Conservation (phyloP, 805 yeast species). For the Pichia eremophila region DNA sequence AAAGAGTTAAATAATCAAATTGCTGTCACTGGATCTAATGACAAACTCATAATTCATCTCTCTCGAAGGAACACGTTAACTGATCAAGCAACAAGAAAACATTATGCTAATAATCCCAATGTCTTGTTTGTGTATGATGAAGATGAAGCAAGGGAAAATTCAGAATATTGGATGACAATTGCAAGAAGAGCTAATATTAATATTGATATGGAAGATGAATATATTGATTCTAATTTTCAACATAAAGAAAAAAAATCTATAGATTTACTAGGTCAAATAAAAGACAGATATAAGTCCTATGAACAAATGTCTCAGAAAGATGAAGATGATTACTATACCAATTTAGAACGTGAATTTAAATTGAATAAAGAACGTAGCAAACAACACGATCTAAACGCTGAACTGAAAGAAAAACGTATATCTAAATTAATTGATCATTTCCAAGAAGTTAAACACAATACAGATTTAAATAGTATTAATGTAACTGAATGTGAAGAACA, state of each 20-base stretch:
- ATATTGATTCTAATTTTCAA: constrained; percentile 2
- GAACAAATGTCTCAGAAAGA: constrained; percentile 26
- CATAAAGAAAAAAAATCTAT: background rate
- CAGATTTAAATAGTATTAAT: too few species aligned
- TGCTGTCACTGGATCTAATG: background rate
- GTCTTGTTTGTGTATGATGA: constrained; percentile 12
- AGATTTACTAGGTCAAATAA: constrained; percentile 14
- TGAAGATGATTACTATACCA: constrained; percentile 29
- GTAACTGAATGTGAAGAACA: background rate
- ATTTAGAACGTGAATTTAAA: constrained; percentile 26
- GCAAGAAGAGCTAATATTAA: constrained; percentile 24
- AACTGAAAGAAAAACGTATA: constrained; percentile 2
- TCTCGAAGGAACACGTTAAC: constrained; percentile 16
- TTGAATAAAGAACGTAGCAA: constrained; percentile 1
- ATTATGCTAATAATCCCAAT: constrained; percentile 13
- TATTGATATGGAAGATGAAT: background rate
- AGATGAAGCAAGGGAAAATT: constrained; percentile 8
- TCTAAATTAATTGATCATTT: background rate
- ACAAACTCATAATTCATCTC: constrained; percentile 9
- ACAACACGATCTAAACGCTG: constrained; percentile 1
- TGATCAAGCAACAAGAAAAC: constrained; percentile 15
- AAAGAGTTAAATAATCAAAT: background rate
- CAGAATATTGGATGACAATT: constrained; percentile 21
- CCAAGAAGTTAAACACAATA: background rate
- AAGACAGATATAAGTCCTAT: constrained; percentile 24